These are phyloP conservation scores for Bipolaris bicolor DNA, from an alignment of 2,329 filamentous ascomycete genomes.

Conservation along the genomic window DNA sequence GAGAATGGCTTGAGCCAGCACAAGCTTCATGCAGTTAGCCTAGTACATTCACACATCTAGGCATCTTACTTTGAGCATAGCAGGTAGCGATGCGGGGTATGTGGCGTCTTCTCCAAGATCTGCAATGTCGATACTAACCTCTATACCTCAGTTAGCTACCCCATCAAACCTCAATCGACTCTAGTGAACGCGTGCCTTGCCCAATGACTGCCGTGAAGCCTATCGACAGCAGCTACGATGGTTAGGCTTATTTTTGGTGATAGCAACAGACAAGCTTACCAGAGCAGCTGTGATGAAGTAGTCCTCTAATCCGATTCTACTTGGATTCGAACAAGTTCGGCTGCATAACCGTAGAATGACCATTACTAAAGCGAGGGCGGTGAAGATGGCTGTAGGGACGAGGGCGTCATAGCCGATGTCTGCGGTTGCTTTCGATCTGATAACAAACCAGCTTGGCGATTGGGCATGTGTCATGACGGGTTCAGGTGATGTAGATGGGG, in stretches of 20 bases:
- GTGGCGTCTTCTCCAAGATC: background rate
- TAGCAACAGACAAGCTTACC: constrained; percentile 20
- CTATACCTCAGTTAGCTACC: constrained; percentile 10
- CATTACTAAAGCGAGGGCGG: constrained; percentile 29
- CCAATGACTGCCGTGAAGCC: constrained; percentile 35
- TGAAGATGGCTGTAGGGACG: constrained; percentile 33
- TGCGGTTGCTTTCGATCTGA: constrained; percentile 29
- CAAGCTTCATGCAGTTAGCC: constrained; percentile 28
- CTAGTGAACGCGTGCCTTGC: constrained; percentile 20
- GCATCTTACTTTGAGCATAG: constrained; percentile 15
- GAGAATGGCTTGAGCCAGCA: constrained; percentile 39
- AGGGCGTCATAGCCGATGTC: constrained; percentile 34
- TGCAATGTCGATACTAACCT: constrained; percentile 13
- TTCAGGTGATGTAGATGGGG: background rate
- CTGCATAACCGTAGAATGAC: constrained; percentile 40
- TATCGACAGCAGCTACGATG: constrained; percentile 34
- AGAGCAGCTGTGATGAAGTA: constrained; percentile 34
- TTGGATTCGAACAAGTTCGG: constrained; percentile 21
- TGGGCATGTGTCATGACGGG: constrained; percentile 21
- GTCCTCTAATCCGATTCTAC: constrained; percentile 32
- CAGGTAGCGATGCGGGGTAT: constrained; percentile 10
- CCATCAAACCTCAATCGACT: background rate
- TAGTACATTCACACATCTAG: background rate
- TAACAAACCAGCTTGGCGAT: constrained; percentile 33
- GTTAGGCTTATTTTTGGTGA: constrained; percentile 5